A percentile compares a stretch with the other conserved stretches of the same genome.
phyloP scores from a whole-genome alignment of 1,284 basidiomycete species.

The Ganoderma multipileum region DNA sequence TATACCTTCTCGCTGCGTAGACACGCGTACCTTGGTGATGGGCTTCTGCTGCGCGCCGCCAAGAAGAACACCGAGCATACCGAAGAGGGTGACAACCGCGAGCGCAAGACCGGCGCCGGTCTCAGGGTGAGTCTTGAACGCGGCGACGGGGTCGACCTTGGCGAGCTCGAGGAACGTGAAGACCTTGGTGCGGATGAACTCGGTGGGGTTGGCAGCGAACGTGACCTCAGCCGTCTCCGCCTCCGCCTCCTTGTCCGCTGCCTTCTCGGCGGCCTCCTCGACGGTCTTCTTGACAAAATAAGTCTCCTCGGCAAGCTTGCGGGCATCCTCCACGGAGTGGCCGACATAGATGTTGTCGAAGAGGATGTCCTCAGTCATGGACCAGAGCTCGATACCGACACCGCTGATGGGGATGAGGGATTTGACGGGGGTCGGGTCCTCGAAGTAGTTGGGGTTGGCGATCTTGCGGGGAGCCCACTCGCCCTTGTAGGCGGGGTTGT shows the following conservation, averaged over 20 bases:
- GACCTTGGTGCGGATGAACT: conserved; percentile 80
- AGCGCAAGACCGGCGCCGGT: conserved; percentile 81
- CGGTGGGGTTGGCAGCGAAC: conserved; percentile 78
- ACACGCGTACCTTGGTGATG: conserved; percentile 58
- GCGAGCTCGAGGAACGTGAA: conserved; percentile 77
- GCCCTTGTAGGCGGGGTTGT: conserved; percentile 98
- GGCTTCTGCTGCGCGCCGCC: conserved; percentile 77
- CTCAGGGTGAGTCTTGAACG: conserved; percentile 85
- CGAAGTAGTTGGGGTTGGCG: conserved; percentile 91
- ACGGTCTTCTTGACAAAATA: conserved; percentile 84
- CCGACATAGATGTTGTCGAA: conserved; percentile 96
- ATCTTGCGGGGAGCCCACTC: conserved; percentile 94
- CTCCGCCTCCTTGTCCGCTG: conserved; percentile 50
- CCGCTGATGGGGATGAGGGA: conserved; percentile 88
- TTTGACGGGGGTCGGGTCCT: conserved; percentile 88
- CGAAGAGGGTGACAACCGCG: conserved; percentile 79
- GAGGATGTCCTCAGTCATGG: conserved; percentile 97
- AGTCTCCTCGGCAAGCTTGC: conserved; percentile 82
- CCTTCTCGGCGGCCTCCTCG: conserved; percentile 62
- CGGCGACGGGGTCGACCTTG: conserved; percentile 73
- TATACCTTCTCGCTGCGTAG: neutral
- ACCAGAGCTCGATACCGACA: conserved; percentile 97
- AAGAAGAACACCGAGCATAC: conserved; percentile 81
- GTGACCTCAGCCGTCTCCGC: conserved; percentile 56
- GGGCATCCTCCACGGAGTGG: conserved; percentile 85